Evolutionary conservation across 371 early-diverging fungal species (phyloP).

Genomic region (Mucor plumbeus): DNA sequence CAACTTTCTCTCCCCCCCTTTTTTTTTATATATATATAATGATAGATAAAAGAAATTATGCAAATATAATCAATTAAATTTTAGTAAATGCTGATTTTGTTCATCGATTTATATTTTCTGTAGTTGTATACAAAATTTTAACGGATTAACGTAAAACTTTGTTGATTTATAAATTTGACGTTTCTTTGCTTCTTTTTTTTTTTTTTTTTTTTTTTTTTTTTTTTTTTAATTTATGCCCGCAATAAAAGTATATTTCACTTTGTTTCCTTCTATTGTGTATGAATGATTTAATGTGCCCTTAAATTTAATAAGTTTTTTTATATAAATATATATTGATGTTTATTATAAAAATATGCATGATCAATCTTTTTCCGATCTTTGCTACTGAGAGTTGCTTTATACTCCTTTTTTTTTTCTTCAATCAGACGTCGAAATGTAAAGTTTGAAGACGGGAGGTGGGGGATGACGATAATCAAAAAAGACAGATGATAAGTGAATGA

Average conservation of each 20-base stretch:
- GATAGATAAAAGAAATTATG: not conserved
- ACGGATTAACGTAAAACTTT: constrained; percentile 1
- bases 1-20: not conserved
- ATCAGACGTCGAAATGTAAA: not conserved
- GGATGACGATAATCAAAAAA: not conserved
- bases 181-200: not conserved
- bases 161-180: not conserved
- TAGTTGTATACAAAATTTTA: not conserved
- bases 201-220: not conserved
- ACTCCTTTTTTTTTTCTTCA: not conserved
- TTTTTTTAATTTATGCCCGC: not conserved
- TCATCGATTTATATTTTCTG: not conserved
- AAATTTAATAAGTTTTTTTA: not conserved
- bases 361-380: not conserved
- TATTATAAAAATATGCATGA: not conserved
- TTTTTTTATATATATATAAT: constrained; percentile 2
- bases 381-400: not conserved
- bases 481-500: constrained; percentile 1
- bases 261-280: not conserved
- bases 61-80: not conserved
- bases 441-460: not conserved
- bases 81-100: not conserved
- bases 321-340: not conserved
- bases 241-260: not conserved
- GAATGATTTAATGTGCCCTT: not conserved